Conservation (phyloP, 306 rosid genomes). For the Dalbergia cultrata region DNA sequence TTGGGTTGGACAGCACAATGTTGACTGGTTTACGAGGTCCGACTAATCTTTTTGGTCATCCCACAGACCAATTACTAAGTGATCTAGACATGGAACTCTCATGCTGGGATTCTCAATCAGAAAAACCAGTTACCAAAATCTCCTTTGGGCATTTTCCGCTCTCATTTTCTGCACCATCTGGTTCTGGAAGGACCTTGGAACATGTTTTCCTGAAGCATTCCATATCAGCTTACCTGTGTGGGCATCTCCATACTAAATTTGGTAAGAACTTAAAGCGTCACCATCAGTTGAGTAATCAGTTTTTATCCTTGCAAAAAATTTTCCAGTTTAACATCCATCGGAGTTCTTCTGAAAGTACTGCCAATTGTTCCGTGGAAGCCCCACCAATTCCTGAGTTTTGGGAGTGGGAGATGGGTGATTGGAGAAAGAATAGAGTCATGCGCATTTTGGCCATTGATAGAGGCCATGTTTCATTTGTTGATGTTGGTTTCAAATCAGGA, state of each 20-base stretch:
- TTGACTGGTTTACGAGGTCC: slow-evolving; percentile 89
- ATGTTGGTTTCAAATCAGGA: slow-evolving; percentile 76
- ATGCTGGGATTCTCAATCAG: slow-evolving; percentile 78
- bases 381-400: slow-evolving; percentile 72
- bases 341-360: slow-evolving; percentile 50
- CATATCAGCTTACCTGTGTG: slow-evolving; percentile 86
- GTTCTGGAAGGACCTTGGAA: slow-evolving; percentile 79
- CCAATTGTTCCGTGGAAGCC: slow-evolving; percentile 69
- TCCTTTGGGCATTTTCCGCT: slow-evolving; percentile 95
- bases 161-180: slow-evolving; percentile 77
- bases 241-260: slow-evolving; percentile 88
- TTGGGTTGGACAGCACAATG: slow-evolving; percentile 87
- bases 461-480: slow-evolving; percentile 80
- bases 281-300: slow-evolving; percentile 62
- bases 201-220: slow-evolving; percentile 86
- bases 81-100: slow-evolving; percentile 84
- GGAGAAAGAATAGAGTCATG: slow-evolving; percentile 86
- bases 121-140: slow-evolving; percentile 74
- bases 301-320: slow-evolving; percentile 56
- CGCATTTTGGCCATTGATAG: slow-evolving; percentile 87
- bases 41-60: slow-evolving; percentile 94
- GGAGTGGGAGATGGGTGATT: slow-evolving; percentile 99
- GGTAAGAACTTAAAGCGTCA: slow-evolving; percentile 91
- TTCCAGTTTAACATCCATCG: slow-evolving; percentile 74
- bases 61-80: slow-evolving; percentile 73